phyloP scores from a whole-genome alignment of 257 asterid genomes.

The Buddleja alternifolia region DNA sequence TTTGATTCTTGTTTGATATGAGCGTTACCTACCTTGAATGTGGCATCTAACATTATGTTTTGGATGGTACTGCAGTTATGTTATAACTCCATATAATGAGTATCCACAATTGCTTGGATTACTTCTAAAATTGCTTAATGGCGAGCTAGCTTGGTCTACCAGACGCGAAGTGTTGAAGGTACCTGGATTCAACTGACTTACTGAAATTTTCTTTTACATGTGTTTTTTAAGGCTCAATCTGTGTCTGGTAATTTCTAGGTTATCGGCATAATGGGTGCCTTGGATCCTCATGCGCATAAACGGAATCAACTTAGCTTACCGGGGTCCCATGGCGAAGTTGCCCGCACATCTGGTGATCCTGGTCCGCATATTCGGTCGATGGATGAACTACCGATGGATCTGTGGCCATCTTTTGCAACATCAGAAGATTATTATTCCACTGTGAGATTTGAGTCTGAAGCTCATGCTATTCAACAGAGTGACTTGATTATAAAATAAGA shows the following conservation, averaged over 20 bases:
- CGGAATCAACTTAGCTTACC: slow-evolving; percentile 82
- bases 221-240: slow-evolving; percentile 29
- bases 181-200: slow-evolving; percentile 31
- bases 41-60: slow-evolving; percentile 26
- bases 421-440: slow-evolving; percentile 98
- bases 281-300: slow-evolving; percentile 95
- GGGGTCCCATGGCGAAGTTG: slow-evolving; percentile 94
- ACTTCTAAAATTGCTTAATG: slow-evolving; percentile 89
- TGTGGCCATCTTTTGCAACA: slow-evolving; percentile 99
- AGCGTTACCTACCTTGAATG: slow-evolving; percentile 6
- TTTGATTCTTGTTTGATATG: slow-evolving; percentile 28
- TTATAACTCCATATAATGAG: slow-evolving; percentile 92
- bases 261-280: slow-evolving; percentile 99
- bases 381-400: slow-evolving; percentile 94
- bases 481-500: slow-evolving; percentile 14
- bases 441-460: slow-evolving; percentile 54
- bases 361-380: slow-evolving; percentile 82
- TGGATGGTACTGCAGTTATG: slow-evolving; percentile 67
- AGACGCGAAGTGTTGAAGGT: slow-evolving; percentile 98
- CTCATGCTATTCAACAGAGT: slow-evolving; percentile 22
- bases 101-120: slow-evolving; percentile 93
- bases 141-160: slow-evolving; percentile 99
- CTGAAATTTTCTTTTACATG: slow-evolving; percentile 3
- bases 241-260: slow-evolving; percentile 56
- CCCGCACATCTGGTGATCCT: slow-evolving; percentile 79